phyloP scores from a whole-genome alignment of 768 basidiomycete genomes.

The Lactarius vividus region DNA sequence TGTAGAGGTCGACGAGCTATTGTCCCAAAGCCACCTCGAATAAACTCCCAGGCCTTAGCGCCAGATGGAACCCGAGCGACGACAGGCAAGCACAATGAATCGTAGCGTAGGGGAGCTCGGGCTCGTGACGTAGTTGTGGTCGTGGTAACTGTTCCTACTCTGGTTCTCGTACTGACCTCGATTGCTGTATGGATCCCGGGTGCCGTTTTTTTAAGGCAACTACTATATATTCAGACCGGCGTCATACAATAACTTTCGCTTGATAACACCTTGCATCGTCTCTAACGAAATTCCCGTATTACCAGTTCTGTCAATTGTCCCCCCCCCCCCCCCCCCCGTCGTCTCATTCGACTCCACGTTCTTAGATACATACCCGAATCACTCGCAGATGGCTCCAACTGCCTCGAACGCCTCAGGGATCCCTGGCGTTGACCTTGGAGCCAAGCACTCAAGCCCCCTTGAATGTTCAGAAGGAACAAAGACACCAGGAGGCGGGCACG shows the following conservation, averaged over 20 bases:
- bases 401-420: neutral
- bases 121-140: too few species aligned
- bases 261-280: slow-evolving; percentile 8
- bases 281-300: neutral
- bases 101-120: too few species aligned
- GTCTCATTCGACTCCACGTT: slow-evolving; percentile 7
- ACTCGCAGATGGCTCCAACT: neutral
- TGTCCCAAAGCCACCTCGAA: neutral
- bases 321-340: too few species aligned
- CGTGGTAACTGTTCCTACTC: too few species aligned
- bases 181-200: too few species aligned
- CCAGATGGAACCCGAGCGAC: neutral
- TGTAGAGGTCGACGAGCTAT: neutral
- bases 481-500: neutral
- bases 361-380: neutral
- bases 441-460: neutral
- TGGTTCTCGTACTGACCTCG: too few species aligned
- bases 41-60: neutral
- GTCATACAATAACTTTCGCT: too few species aligned
- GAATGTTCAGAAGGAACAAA: neutral
- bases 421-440: neutral
- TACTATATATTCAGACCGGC: too few species aligned
- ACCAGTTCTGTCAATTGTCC: neutral
- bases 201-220: too few species aligned
- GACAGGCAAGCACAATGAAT: too few species aligned